Base-by-base conservation (phyloP, 108 stramenopile genomes). In the Nannochloropsis granulata region DNA sequence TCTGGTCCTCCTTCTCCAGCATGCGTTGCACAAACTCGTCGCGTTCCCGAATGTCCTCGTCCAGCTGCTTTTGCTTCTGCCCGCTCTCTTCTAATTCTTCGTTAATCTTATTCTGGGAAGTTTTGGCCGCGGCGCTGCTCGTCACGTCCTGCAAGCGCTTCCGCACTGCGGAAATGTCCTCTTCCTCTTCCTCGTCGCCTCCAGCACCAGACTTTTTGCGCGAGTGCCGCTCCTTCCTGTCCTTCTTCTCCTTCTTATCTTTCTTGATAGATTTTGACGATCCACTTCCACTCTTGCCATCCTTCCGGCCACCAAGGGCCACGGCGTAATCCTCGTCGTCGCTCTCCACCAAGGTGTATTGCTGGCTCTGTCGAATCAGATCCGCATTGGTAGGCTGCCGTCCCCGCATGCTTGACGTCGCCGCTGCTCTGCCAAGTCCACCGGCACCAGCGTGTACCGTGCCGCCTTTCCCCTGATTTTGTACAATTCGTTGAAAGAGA, bases 11-110 rank as follows among this genome's bases (percentile, higher is more conserved):
- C 86, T 91, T 90, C 43, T 94, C 92, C 56, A 92, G 26, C 91
- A 96, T 92, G 13, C 96, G 92, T 82, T 94, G 86, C 12, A 94
- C 95, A 85, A 98, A 94, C 81, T 94, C 97, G 89, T 98, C 96
- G 26, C 97, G 91, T 88, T 97, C 97, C 45, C 91, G 88, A 12
- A 93, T 82, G 86, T 98, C 97, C 12, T 44, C 85, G 80, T 90
- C 88, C 24, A 85, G 81, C 23, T 85, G 45, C 42, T 71, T n/a
- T 71, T 44, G 84, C 79, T 90, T 84, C 43, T 23, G 14, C 23
- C 26, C 83, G 25, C 43, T 43, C 79, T 88, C 88, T 44, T 86
- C 44, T n/a, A 11, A 23, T 24, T 85, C 89, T 84, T 87, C 87
- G 80, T 19, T 43, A 24, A 84, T 43, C 79, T 84, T 23, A 25